Evolutionary conservation across 2,329 filamentous ascomycete genomes (phyloP), one percentile per base, ranked within the genome.

Genomic region (Penicillium sp.): DNA sequence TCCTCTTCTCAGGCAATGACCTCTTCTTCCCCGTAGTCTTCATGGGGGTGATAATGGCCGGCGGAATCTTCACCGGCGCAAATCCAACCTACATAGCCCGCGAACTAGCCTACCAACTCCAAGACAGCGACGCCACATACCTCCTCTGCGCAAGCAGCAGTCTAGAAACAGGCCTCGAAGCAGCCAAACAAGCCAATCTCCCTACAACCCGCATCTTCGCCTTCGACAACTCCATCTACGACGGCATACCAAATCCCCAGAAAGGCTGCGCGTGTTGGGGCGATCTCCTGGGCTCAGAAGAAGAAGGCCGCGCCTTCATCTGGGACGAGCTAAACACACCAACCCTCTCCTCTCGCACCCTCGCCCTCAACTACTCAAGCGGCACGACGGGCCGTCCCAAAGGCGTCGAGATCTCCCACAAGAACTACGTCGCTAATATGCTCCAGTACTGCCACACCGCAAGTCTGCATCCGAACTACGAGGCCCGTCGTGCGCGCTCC

Each of bases 361-460:
- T 87, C 62, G 87, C 84, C 25, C 81, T 95, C 59, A 94, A 95
- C 72, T 95, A 93, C 74, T 89, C 85, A 61, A 73, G 70, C 47
- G 77, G 90, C 11, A 92, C 88, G 1, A 95, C 91, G 0, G 90
- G 91, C 7, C 80, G 91, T 4, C 89, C 90, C 10, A 95, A 95
- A 70, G 91, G 91, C 11, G 90, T 94, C 14, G 85, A 89, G 73
- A 88, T 94, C 61, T 85, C 86, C n/a, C 90, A 95, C 72, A 77
- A 79, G 57, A 88, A 90, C 62, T 89, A 90, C 66, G 82, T 91
- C 41, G 81, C 89, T 59, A 93, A 93, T 68, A 82, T 84, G 61
- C 65, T 77, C 14, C 85, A 88, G 56, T 82, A 84, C 16, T 77
- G 81, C n/a, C 75, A 78, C 60, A 71, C 84, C 22, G 63, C 69